Percentiles rank a stretch among this genome's conserved stretches.
Evolutionary conservation across 148 eudicot species (phyloP).

Genomic region (Dianthus caryophyllus): DNA sequence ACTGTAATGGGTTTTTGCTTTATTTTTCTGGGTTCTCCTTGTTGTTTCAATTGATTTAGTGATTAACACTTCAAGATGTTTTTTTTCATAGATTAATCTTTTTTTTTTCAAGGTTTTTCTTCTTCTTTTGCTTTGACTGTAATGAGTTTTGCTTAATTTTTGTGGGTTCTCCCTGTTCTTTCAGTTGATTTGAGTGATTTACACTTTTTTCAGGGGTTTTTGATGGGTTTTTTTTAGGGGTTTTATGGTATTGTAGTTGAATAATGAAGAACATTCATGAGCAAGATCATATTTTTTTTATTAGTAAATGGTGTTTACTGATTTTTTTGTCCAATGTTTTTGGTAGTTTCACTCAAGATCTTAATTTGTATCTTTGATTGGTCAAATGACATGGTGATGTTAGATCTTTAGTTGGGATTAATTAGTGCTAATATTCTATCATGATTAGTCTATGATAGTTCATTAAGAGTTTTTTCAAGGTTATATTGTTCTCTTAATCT

Average conservation of each 20-base stretch:
- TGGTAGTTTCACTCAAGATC: constrained; percentile 14
- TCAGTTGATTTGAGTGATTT: background rate
- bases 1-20: too few relatives aligned
- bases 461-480: background rate
- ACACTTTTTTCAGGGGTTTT: background rate
- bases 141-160: constrained; percentile 9
- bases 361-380: background rate
- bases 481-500: too few relatives aligned
- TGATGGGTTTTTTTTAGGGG: background rate
- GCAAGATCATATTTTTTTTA: background rate
- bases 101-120: constrained; percentile 5
- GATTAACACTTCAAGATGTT: too few relatives aligned
- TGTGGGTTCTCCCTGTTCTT: background rate
- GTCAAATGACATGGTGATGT: background rate
- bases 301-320: background rate
- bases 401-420: constrained; percentile 7
- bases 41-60: too few relatives aligned
- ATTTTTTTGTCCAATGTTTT: background rate
- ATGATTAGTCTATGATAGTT: background rate
- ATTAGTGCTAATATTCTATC: background rate
- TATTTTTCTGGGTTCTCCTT: too few relatives aligned
- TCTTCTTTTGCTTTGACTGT: background rate
- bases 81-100: background rate
- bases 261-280: background rate
- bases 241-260: background rate